Conservation (phyloP, 225 moss, liverwort and hornwort genomes). For the Climacium dendroides region DNA sequence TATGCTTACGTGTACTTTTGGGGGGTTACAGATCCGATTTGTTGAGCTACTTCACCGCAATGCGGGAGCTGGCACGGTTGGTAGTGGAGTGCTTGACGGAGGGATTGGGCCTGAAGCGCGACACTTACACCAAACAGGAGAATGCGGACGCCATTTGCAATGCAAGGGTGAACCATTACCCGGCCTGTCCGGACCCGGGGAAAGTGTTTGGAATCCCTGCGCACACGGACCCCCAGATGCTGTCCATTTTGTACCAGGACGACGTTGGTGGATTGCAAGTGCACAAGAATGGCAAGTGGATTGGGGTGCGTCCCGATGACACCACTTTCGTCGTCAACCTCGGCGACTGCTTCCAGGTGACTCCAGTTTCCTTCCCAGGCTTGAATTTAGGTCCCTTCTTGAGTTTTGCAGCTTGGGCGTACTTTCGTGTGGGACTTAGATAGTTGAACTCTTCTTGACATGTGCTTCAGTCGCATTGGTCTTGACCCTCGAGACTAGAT, state of each 20-base stretch:
- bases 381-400: background rate
- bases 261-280: constrained; percentile 29
- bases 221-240: constrained; percentile 24
- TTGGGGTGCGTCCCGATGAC: constrained; percentile 31
- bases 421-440: background rate
- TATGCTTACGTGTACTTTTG: background rate
- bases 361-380: background rate
- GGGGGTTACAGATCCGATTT: background rate
- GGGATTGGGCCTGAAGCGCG: constrained; percentile 2
- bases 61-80: constrained; percentile 11
- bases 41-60: background rate
- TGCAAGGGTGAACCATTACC: constrained; percentile 23
- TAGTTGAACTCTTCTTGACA: no score
- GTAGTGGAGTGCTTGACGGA: constrained; percentile 26
- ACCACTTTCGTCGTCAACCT: constrained; percentile 29
- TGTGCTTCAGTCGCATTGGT: no score
- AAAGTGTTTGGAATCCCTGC: constrained; percentile 25
- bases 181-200: constrained; percentile 7
- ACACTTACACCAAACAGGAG: constrained; percentile 5
- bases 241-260: constrained; percentile 24
- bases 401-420: background rate
- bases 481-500: background rate
- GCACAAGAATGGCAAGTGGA: constrained; percentile 18
- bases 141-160: constrained; percentile 12
- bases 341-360: constrained; percentile 26